Percentiles rank a stretch among this genome's conserved stretches.
Conservation (phyloP, 1,139 yeast species). For the Sugiyamaella xylanicola region DNA sequence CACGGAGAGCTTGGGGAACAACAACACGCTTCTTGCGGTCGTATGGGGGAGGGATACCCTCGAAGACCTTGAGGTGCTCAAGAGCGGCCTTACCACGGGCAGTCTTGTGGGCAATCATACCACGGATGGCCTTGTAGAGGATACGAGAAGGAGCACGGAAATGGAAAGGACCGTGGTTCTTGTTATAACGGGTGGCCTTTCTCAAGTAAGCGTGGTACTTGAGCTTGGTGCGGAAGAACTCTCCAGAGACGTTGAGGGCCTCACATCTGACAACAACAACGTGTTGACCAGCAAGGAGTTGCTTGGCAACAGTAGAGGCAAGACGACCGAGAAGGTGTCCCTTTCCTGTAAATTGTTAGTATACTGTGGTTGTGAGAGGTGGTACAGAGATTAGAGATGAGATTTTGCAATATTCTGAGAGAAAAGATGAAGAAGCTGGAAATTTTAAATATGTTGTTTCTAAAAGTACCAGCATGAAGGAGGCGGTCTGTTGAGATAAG, state of each 20-base stretch:
- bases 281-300: slow-evolving; percentile 97
- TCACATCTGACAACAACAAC: slow-evolving; percentile 97
- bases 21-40: slow-evolving; percentile 99
- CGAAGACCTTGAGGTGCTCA: slow-evolving; percentile 98
- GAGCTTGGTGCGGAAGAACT: slow-evolving; percentile 99
- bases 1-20: slow-evolving; percentile 99
- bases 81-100: slow-evolving; percentile 99
- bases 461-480: no score
- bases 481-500: no score
- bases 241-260: slow-evolving; percentile 98
- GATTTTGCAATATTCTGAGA: no score
- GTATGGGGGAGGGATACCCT: slow-evolving; percentile 99
- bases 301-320: slow-evolving; percentile 98
- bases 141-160: slow-evolving; percentile 99
- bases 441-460: no score
- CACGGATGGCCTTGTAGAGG: slow-evolving; percentile 99
- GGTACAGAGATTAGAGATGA: not conserved
- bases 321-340: slow-evolving; percentile 99
- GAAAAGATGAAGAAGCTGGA: no score
- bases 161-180: slow-evolving; percentile 99
- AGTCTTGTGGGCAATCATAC: slow-evolving; percentile 99
- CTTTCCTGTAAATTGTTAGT: slow-evolving; percentile 56
- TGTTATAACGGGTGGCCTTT: slow-evolving; percentile 99
- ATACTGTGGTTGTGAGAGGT: not conserved
- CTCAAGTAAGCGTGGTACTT: slow-evolving; percentile 99